Evolutionary conservation across 2,329 filamentous ascomycete species (phyloP).

Genomic region (Diaporthe batatas): DNA sequence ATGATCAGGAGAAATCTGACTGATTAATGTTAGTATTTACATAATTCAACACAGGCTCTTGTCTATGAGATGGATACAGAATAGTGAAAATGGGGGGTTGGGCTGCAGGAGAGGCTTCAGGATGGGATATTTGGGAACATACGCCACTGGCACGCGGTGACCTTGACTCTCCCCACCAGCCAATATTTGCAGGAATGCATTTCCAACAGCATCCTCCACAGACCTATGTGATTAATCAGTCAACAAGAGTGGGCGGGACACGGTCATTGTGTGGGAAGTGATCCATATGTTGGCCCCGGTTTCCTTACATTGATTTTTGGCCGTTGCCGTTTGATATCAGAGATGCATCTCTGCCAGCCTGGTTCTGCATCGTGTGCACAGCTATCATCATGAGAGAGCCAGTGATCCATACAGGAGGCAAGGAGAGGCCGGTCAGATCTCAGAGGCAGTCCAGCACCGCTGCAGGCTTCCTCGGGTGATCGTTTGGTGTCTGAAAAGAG

Average conservation of each 20-base stretch:
- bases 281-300: not conserved
- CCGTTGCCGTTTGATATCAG: not conserved
- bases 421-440: not conserved
- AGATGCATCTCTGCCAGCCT: not conserved
- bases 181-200: conserved; percentile 3
- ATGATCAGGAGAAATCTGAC: not conserved
- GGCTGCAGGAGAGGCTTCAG: not conserved
- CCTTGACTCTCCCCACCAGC: not conserved
- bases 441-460: not conserved
- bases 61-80: too few relatives aligned
- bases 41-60: not conserved
- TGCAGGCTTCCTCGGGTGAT: not conserved
- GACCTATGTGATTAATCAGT: not conserved
- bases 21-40: not conserved
- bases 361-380: conserved; percentile 7
- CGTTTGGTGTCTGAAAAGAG: not conserved
- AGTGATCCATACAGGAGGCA: not conserved
- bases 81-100: too few relatives aligned
- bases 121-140: not conserved
- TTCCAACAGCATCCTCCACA: conserved; percentile 6
- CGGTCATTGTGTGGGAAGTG: not conserved
- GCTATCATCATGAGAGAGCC: not conserved
- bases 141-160: not conserved
- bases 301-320: conserved; percentile 25
- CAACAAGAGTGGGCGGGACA: not conserved